Percentiles rank a stretch among this genome's conserved stretches.
Conservation (phyloP, 192 early-diverging fungal species). For the Coemansia sp. region DNA sequence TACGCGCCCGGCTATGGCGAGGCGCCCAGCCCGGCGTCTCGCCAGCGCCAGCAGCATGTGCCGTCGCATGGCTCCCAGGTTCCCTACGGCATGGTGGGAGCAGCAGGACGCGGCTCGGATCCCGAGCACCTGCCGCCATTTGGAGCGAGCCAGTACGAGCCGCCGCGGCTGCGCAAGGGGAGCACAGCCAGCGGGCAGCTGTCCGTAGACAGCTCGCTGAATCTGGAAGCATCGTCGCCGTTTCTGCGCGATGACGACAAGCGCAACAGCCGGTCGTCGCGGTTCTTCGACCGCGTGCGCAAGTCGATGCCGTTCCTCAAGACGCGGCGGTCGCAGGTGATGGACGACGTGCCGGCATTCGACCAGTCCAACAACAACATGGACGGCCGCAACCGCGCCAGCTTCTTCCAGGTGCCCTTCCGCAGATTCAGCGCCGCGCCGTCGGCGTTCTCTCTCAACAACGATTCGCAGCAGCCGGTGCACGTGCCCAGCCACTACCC, state of each 20-base stretch:
- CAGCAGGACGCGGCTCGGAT: constrained; percentile 8
- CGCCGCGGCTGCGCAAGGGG: constrained; percentile 45
- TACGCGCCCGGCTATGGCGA: constrained; percentile 34
- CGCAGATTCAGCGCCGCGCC: constrained; percentile 48
- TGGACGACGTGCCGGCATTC: constrained; percentile 38
- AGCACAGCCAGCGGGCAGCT: constrained; percentile 49
- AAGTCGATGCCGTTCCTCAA: constrained; percentile 55
- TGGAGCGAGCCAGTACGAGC: constrained; percentile 51
- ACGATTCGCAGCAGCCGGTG: constrained; percentile 11
- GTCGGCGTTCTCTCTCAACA: constrained; percentile 36
- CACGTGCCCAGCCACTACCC: constrained; percentile 38
- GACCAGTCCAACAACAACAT: constrained; percentile 36
- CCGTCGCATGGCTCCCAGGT: constrained; percentile 24
- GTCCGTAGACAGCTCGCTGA: constrained; percentile 45
- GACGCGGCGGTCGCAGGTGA: constrained; percentile 35
- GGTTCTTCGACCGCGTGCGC: constrained; percentile 44
- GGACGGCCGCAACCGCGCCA: constrained; percentile 34
- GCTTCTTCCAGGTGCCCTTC: constrained; percentile 47
- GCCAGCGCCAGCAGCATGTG: background rate
- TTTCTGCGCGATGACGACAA: constrained; percentile 46
- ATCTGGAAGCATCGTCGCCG: constrained; percentile 47
- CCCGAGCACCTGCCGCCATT: constrained; percentile 35
- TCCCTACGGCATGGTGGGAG: constrained; percentile 9
- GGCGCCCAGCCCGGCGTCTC: constrained; percentile 4
- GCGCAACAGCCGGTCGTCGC: constrained; percentile 42